phyloP scores from a whole-genome alignment of 2,329 filamentous ascomycete genomes.

The Curvularia hawaiiensis region DNA sequence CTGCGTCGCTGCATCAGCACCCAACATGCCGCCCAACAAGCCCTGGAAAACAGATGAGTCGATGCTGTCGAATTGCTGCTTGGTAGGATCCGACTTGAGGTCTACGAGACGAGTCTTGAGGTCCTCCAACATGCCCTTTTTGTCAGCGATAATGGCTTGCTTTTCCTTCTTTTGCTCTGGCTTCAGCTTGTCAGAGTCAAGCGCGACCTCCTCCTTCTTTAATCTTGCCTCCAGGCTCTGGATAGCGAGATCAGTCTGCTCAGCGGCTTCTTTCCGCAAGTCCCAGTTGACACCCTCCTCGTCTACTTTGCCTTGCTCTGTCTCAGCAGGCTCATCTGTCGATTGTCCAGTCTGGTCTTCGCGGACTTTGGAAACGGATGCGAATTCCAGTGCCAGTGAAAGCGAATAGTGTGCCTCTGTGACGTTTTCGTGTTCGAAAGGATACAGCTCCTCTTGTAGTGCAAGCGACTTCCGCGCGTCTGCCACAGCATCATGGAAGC shows the following conservation, averaged over 20 bases:
- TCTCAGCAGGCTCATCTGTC: constrained; percentile 41
- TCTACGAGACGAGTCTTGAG: constrained; percentile 71
- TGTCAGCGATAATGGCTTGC: constrained; percentile 64
- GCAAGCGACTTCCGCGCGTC: constrained; percentile 80
- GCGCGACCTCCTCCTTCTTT: constrained; percentile 69
- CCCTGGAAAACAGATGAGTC: constrained; percentile 59
- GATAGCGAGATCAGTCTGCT: constrained; percentile 75
- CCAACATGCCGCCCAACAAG: constrained; percentile 67
- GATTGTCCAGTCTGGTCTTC: constrained; percentile 55
- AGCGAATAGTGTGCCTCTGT: constrained; percentile 98
- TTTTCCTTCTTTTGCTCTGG: constrained; percentile 70
- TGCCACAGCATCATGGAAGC: constrained; percentile 84
- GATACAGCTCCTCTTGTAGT: constrained; percentile 79
- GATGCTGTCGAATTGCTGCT: constrained; percentile 46
- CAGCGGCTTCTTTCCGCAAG: constrained; percentile 72
- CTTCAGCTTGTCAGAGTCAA: constrained; percentile 55
- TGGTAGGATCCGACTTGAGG: constrained; percentile 64
- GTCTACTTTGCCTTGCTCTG: constrained; percentile 40
- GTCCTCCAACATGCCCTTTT: constrained; percentile 77
- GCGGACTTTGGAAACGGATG: constrained; percentile 71
- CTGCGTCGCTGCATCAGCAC: constrained; percentile 65
- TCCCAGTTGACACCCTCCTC: constrained; percentile 67
- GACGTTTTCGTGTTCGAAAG: constrained; percentile 80
- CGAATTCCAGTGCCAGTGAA: constrained; percentile 92
- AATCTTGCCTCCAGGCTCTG: constrained; percentile 73